phyloP scores from a whole-genome alignment of 129 eudicot genomes.

The Apium graveolens region DNA sequence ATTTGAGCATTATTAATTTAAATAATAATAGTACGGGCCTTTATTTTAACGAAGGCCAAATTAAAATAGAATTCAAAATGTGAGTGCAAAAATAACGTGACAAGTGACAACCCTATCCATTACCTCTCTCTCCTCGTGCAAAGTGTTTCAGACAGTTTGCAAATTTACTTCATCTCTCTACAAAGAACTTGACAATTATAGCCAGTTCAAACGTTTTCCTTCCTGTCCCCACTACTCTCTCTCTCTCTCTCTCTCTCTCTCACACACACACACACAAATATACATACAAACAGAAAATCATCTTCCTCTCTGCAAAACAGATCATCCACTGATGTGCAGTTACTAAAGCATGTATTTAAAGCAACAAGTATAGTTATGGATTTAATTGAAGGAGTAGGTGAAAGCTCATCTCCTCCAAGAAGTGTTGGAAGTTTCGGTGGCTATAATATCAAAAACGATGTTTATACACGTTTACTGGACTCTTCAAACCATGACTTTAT shows the following conservation, averaged over 20 bases:
- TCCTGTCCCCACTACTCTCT: not conserved
- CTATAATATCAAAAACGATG: conserved; percentile 54
- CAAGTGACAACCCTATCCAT: not conserved
- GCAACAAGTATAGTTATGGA: conserved; percentile 44
- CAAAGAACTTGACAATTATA: not conserved
- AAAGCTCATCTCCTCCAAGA: conserved; percentile 82
- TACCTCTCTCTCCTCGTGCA: not conserved
- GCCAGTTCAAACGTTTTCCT: not conserved
- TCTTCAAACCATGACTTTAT: conserved; percentile 43
- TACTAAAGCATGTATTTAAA: not conserved
- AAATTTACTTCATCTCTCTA: not conserved
- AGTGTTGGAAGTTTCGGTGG: conserved; percentile 36
- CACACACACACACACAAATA: not conserved
- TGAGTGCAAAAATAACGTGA: not conserved
- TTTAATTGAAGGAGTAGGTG: conserved; percentile 79
- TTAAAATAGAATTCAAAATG: no score
- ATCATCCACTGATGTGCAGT: not conserved
- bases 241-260: not conserved
- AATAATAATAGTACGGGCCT: no score
- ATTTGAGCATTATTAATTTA: no score
- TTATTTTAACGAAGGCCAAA: no score
- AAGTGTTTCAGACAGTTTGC: not conserved
- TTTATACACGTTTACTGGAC: conserved; percentile 60
- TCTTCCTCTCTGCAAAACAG: not conserved
- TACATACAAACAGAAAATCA: not conserved